Evolutionary conservation across 768 basidiomycete species (phyloP).

Genomic region (Amanita muscaria): DNA sequence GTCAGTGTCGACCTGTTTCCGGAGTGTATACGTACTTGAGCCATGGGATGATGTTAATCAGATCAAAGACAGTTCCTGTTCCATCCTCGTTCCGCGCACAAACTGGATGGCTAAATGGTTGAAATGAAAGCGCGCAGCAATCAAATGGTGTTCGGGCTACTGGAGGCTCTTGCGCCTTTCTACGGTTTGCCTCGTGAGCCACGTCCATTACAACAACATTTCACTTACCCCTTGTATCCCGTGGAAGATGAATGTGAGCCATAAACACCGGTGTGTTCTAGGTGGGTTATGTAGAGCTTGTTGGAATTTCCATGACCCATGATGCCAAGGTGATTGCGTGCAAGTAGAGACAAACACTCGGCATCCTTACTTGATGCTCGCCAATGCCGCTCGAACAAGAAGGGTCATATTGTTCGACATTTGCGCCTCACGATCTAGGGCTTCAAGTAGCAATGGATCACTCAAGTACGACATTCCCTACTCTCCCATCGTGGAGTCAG

Average conservation of each 20-base stretch:
- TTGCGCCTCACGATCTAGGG: conserved; percentile 24
- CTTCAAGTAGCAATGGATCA: conserved; percentile 4
- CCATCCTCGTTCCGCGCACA: conserved; percentile 78
- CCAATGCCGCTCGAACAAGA: conserved; percentile 15
- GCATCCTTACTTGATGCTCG: conserved; percentile 3
- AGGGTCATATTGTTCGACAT: conserved; percentile 31
- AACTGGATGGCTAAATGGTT: conserved; percentile 84
- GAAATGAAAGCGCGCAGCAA: conserved; percentile 86
- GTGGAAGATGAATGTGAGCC: conserved; percentile 77
- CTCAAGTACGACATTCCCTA: conserved; percentile 5
- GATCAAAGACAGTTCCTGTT: conserved; percentile 75
- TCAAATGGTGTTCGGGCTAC: conserved; percentile 73
- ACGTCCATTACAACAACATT: conserved; percentile 4
- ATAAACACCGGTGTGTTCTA: conserved; percentile 73
- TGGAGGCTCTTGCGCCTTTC: conserved; percentile 61
- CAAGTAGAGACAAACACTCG: not conserved
- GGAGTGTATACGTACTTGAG: conserved; percentile 54
- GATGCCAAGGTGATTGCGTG: not conserved
- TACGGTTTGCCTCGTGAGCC: conserved; percentile 20
- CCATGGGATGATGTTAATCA: conserved; percentile 92
- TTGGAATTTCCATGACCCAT: conserved; percentile 86
- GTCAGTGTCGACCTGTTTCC: not conserved
- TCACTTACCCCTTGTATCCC: conserved; percentile 58
- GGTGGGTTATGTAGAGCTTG: conserved; percentile 85
- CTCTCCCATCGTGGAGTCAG: conserved; percentile 9